Evolutionary conservation across 2,329 filamentous ascomycete genomes (phyloP).

Genomic region (Clonostachys sp.): DNA sequence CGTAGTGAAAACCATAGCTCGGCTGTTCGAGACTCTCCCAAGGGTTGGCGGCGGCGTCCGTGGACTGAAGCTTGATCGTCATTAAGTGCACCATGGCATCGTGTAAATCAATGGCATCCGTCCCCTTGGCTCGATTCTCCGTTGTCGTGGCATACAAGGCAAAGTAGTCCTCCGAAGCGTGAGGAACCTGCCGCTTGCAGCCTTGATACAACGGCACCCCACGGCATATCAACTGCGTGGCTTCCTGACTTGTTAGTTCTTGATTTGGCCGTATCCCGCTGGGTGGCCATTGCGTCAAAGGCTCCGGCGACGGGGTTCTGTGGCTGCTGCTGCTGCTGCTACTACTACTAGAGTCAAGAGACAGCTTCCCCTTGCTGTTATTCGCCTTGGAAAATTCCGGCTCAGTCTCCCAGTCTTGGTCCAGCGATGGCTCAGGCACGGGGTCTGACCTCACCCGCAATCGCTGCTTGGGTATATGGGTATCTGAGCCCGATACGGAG

Average conservation of each 20-base stretch:
- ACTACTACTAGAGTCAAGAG: background rate
- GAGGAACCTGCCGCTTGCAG: slow-evolving; percentile 46
- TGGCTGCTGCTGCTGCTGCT: background rate
- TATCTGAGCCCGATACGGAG: too few relatives aligned
- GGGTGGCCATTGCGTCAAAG: slow-evolving; percentile 54
- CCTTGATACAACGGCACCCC: slow-evolving; percentile 55
- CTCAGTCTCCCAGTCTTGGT: slow-evolving; percentile 4
- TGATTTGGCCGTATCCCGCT: slow-evolving; percentile 40
- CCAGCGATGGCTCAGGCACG: slow-evolving; percentile 1
- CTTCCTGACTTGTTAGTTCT: slow-evolving; percentile 46
- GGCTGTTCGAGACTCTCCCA: slow-evolving; percentile 75
- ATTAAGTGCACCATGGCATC: slow-evolving; percentile 55
- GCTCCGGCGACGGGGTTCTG: slow-evolving; percentile 8
- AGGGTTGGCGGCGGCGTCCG: slow-evolving; percentile 38
- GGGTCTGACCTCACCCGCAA: background rate
- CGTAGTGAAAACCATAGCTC: slow-evolving; percentile 64
- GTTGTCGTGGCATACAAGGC: slow-evolving; percentile 45
- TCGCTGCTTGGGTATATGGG: too few relatives aligned
- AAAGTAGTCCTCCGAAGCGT: slow-evolving; percentile 51
- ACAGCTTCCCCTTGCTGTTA: slow-evolving; percentile 3
- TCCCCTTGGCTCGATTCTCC: slow-evolving; percentile 37
- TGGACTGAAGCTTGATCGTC: slow-evolving; percentile 43
- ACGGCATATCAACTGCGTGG: slow-evolving; percentile 52
- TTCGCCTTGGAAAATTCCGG: background rate
- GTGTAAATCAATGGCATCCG: slow-evolving; percentile 44